Evolutionary conservation across 495 filamentous ascomycete genomes (phyloP).

Genomic region (Extremus antarcticus): DNA sequence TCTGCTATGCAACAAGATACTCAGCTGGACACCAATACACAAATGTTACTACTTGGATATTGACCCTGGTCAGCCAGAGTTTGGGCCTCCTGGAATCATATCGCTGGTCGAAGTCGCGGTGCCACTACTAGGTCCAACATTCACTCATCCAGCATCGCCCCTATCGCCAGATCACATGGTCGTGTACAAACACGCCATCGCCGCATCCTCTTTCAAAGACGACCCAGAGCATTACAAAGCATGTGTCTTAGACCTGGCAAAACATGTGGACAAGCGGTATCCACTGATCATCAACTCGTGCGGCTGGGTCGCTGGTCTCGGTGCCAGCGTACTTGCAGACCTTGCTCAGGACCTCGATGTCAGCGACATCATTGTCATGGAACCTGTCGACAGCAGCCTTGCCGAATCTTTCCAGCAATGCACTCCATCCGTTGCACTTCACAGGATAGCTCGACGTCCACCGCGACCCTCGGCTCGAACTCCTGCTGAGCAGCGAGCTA

Average conservation of each 20-base stretch:
- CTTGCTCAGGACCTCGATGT: constrained; percentile 52
- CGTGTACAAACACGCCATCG: constrained; percentile 62
- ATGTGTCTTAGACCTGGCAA: constrained; percentile 9
- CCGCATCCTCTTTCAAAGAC: constrained; percentile 54
- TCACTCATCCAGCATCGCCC: constrained; percentile 50
- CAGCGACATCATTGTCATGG: constrained; percentile 52
- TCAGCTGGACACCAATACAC: constrained; percentile 34
- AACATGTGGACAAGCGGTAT: constrained; percentile 14
- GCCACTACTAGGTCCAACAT: constrained; percentile 63
- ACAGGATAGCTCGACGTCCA: constrained; percentile 7
- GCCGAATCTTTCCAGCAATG: background rate
- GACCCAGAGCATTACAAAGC: constrained; percentile 61
- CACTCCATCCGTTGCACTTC: background rate
- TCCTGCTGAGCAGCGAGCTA: constrained; percentile 56
- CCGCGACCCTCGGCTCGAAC: constrained; percentile 37
- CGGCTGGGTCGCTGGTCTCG: constrained; percentile 71
- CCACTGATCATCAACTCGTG: constrained; percentile 73
- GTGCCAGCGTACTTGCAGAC: constrained; percentile 56
- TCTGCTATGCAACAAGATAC: constrained; percentile 62
- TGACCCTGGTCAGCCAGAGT: constrained; percentile 79
- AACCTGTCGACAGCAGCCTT: constrained; percentile 29
- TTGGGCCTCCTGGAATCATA: constrained; percentile 62
- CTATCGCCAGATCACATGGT: constrained; percentile 31
- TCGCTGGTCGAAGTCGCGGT: constrained; percentile 55
- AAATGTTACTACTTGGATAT: constrained; percentile 62